These are phyloP conservation scores for Achlya hypogyna DNA, from an alignment of 352 stramenopile species.

Conservation along the genomic window DNA sequence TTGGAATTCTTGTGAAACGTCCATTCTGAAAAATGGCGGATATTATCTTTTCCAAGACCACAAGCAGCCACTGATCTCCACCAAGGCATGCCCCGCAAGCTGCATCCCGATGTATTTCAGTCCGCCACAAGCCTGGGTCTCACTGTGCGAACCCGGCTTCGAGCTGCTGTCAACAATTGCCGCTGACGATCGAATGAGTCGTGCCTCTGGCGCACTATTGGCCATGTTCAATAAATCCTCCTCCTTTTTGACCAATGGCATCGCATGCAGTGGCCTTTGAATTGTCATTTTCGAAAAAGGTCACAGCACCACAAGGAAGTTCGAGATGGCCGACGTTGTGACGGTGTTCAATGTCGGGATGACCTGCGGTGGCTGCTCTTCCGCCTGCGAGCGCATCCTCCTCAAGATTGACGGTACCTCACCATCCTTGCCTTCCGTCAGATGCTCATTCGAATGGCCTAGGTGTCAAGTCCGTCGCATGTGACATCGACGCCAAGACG, in stretches of 20 bases:
- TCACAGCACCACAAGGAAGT: background rate
- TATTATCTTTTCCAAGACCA: no score
- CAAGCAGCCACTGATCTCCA: no score
- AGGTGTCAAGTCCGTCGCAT: conserved; percentile 79
- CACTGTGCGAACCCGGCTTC: no score
- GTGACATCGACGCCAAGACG: conserved; percentile 81
- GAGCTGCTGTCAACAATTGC: no score
- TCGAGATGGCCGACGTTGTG: background rate
- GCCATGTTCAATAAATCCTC: no score
- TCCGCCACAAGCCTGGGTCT: no score
- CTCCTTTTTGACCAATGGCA: background rate
- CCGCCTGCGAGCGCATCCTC: conserved; percentile 83
- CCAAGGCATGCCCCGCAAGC: no score
- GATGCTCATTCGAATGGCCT: background rate
- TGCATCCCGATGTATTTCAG: no score
- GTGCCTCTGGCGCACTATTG: no score
- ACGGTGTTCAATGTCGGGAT: conserved; percentile 88
- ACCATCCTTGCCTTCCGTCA: background rate
- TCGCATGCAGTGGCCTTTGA: background rate
- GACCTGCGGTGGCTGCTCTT: conserved; percentile 85
- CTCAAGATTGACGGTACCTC: conserved; percentile 76
- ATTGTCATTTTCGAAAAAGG: background rate
- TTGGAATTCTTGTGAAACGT: no score
- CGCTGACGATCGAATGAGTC: no score
- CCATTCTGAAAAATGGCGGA: no score